Percentiles rank a stretch among this genome's conserved stretches.
Evolutionary conservation across 129 eudicot genomes (phyloP).

Genomic region (Flaveria trinervia): DNA sequence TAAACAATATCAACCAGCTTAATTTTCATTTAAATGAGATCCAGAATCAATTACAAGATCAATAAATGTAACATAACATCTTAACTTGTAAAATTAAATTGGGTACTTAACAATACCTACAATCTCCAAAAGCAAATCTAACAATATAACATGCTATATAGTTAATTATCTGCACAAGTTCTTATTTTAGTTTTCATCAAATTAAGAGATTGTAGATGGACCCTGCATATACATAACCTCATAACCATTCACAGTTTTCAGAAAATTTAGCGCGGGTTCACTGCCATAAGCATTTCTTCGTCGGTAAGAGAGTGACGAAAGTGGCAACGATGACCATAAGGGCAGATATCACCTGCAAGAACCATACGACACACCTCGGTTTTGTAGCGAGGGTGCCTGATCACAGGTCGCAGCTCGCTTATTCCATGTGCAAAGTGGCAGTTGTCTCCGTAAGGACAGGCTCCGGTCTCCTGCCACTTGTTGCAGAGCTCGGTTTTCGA

Average conservation of each 20-base stretch:
- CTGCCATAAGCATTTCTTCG: conserved; percentile 47
- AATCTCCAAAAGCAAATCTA: conserved; percentile 14
- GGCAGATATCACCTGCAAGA: conserved; percentile 67
- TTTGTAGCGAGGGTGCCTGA: conserved; percentile 94
- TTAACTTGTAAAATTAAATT: conserved; percentile 16
- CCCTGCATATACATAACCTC: conserved; percentile 37
- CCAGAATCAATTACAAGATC: conserved; percentile 25
- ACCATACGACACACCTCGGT: conserved; percentile 90
- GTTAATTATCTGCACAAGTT: conserved; percentile 38
- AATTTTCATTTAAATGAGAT: conserved; percentile 15
- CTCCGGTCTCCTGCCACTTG: conserved; percentile 90
- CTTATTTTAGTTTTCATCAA: conserved; percentile 35
- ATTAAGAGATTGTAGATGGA: conserved; percentile 36
- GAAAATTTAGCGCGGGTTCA: conserved; percentile 32
- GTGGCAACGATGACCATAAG: conserved; percentile 97
- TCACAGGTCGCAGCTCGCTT: conserved; percentile 82
- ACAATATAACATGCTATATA: conserved; percentile 25
- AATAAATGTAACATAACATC: conserved; percentile 23
- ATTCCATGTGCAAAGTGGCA: conserved; percentile 91
- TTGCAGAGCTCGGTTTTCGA: conserved; percentile 85
- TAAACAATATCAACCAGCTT: conserved; percentile 24
- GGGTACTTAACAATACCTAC: conserved; percentile 19
- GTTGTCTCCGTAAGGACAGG: conserved; percentile 75
- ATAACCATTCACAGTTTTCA: background rate
- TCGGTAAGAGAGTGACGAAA: conserved; percentile 82